Evolutionary conservation across 2,329 filamentous ascomycete genomes (phyloP), one percentile per base, ranked within the genome.

Genomic region (Fusarium nematophilum): DNA sequence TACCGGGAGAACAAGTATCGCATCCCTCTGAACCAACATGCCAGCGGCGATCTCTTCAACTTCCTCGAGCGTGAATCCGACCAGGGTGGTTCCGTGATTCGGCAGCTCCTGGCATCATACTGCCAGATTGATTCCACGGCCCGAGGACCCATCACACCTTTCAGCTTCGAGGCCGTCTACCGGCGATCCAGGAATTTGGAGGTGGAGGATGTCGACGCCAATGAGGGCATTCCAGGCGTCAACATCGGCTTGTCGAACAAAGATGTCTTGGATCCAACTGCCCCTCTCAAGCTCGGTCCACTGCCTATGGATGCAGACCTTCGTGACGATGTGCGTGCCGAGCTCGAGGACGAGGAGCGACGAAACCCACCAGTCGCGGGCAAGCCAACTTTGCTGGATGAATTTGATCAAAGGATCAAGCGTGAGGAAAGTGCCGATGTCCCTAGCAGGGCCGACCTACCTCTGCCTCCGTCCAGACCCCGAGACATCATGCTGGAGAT

Each of bases 401-500:
- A 95, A 64, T 96, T 96, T 65, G 94, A 98, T 64, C 85, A 89
- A 48, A 91, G 90, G 72, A 90, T 90, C 39, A 99, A 99, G 79
- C 86, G 90, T 21, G 95, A 97, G 75, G 93, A 97, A 27, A 90
- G 90, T 45, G 89, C 90, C 21, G 95, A 98, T 71, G 91, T 84
- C 0, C 93, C 93, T 2, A 89, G 81, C 40, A 86, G 93, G 36
- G 83, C 89, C 13, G 90, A 93, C 18, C 85, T 98, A 17, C 94
- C 95, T 3, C 86, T 96, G 17, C 95, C 95, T 1, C 90, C 93
- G 5, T 96, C 94, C 0, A 86, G 93, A 14, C 92, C 93, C 3
- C 86, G 93, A 58, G 95, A 99, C 68, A 93, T 99, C 7, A 87
- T 92, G 23, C 91, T 97, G 79, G 95, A 98, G 75, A 93, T 98